Conservation (phyloP, 1,284 basidiomycete genomes). For the Sphaerobolus stellatus region DNA sequence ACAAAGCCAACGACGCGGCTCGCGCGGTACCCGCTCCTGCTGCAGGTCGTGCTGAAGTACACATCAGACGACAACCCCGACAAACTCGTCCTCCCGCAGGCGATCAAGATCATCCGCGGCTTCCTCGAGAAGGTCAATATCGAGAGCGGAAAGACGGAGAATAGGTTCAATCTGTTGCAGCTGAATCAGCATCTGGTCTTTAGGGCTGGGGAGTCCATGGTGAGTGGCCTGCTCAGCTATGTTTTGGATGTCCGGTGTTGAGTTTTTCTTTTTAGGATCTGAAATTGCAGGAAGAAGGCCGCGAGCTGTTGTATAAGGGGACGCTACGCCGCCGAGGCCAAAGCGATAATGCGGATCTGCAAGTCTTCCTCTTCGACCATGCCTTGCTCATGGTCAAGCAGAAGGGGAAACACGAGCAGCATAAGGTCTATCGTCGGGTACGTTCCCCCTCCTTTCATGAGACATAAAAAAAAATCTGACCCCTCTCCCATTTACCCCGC, state of each 20-base stretch:
- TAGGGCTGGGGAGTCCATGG: slow-evolving; percentile 82
- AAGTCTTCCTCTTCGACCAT: slow-evolving; percentile 97
- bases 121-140: slow-evolving; percentile 89
- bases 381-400: slow-evolving; percentile 94
- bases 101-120: slow-evolving; percentile 76
- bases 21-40: slow-evolving; percentile 90
- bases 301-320: slow-evolving; percentile 95
- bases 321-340: slow-evolving; percentile 82
- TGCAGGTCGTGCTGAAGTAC: slow-evolving; percentile 92
- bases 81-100: slow-evolving; percentile 78
- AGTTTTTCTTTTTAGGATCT: slow-evolving; percentile 62
- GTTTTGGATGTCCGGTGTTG: too few species aligned
- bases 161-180: slow-evolving; percentile 89
- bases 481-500: not conserved
- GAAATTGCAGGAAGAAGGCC: slow-evolving; percentile 79
- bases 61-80: slow-evolving; percentile 92
- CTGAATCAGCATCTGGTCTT: slow-evolving; percentile 87
- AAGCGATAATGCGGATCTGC: slow-evolving; percentile 83
- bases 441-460: slow-evolving; percentile 32
- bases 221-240: slow-evolving; percentile 45
- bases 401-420: slow-evolving; percentile 87
- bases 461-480: slow-evolving; percentile 13
- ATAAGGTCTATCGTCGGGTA: slow-evolving; percentile 91
- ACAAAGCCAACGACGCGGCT: slow-evolving; percentile 98
- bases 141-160: slow-evolving; percentile 91